Evolutionary conservation across 768 basidiomycete species (phyloP), one percentile per base, ranked within the genome.

Genomic region (Kwoniella shandongensis): DNA sequence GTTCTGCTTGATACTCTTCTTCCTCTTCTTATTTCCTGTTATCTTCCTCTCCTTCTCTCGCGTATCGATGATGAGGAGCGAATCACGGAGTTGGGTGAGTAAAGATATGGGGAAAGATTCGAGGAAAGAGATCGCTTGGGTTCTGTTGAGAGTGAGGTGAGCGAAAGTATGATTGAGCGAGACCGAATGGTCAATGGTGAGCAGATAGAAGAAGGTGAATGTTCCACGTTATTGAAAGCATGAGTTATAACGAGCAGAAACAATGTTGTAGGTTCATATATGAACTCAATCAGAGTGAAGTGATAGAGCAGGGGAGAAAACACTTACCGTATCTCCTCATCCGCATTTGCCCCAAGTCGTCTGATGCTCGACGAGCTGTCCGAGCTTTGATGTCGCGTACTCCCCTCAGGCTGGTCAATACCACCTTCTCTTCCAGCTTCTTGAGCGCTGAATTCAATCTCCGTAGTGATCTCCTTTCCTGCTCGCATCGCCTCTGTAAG

Each of bases 101-200:
- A 51, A 47, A 25, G 13, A 15, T 5, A 39, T 17, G 1, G 40
- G 6, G 7, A 59, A 25, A 2, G 44, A 39, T 23, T 46, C 57
- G 15, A 59, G 57, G 39, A 50, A 59, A 1, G 10, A 7, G 4
- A 42, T 17, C 3, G 51, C 44, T 45, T 58, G 38, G 2, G 22
- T n/a, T 13, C 54, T 55, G 40, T 7, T n/a, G n/a, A n/a, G n/a
- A n/a, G n/a, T n/a, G n/a, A n/a, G n/a, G n/a, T n/a, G n/a, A n/a
- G n/a, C n/a, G n/a, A n/a, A n/a, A n/a, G n/a, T n/a, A n/a, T n/a
- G n/a, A n/a, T n/a, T n/a, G n/a, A n/a, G n/a, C n/a, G n/a, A n/a
- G n/a, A n/a, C n/a, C n/a, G n/a, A n/a, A n/a, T n/a, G n/a, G n/a
- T n/a, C n/a, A n/a, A n/a, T n/a, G n/a, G n/a, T n/a, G n/a, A n/a